Evolutionary conservation across 1,284 basidiomycete genomes (phyloP).

Genomic region (Schizophyllum commune): DNA sequence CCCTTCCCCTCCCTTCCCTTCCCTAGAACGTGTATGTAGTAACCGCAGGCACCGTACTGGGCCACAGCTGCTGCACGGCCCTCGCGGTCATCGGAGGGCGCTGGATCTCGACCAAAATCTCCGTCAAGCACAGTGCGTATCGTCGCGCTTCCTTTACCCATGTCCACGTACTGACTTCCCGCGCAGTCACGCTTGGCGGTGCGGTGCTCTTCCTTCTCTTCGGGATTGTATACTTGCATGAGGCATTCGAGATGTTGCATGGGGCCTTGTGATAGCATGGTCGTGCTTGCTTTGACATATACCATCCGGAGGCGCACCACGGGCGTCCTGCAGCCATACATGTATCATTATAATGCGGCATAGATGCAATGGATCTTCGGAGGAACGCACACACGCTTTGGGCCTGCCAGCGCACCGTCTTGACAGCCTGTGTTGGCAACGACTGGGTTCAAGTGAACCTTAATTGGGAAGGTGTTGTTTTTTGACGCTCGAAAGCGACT

Average conservation of each 20-base stretch:
- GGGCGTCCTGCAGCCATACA: too few species aligned
- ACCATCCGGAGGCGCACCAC: too few species aligned
- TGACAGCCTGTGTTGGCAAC: too few species aligned
- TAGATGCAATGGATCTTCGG: too few species aligned
- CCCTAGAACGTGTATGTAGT: constrained; percentile 65
- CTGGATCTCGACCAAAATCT: constrained; percentile 89
- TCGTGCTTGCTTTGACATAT: too few species aligned
- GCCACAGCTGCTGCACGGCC: constrained; percentile 84
- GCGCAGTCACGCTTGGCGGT: constrained; percentile 77
- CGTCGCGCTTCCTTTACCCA: constrained; percentile 3
- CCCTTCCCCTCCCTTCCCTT: constrained; percentile 1
- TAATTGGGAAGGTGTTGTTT: too few species aligned
- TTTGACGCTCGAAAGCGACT: too few species aligned
- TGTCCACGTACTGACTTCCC: background rate
- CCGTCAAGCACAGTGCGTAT: constrained; percentile 85
- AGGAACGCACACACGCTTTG: too few species aligned
- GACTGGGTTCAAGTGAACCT: too few species aligned
- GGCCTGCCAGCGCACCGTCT: too few species aligned
- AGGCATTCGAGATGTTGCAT: constrained; percentile 37
- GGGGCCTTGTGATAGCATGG: too few species aligned
- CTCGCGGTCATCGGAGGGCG: constrained; percentile 88
- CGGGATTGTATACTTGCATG: constrained; percentile 68
- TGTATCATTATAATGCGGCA: too few species aligned
- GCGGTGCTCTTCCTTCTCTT: constrained; percentile 81
- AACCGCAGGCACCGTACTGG: constrained; percentile 83